phyloP scores from a whole-genome alignment of 202 grass and related monocot genomes.

The Carex sylvatica region DNA sequence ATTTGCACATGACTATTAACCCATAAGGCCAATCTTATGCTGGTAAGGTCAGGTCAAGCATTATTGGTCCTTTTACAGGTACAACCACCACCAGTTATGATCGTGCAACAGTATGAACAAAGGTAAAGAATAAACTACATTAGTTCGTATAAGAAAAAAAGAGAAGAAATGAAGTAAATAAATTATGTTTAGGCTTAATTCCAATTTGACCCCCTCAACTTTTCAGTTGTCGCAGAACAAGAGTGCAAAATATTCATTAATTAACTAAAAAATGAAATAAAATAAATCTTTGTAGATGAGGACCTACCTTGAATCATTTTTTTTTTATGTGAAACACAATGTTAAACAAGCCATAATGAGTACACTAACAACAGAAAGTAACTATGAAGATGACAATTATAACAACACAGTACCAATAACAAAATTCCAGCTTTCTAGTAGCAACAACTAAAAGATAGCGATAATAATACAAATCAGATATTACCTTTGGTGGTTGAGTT shows the following conservation, averaged over 20 bases:
- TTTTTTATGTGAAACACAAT: background rate
- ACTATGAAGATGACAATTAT: background rate
- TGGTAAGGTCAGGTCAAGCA: background rate
- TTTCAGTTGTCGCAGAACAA: no score
- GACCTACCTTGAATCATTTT: background rate
- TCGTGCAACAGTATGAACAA: no score
- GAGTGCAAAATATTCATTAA: no score
- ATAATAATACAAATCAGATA: background rate
- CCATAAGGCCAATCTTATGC: background rate
- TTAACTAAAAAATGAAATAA: no score
- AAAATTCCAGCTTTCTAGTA: background rate
- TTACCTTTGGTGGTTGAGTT: conserved; percentile 23
- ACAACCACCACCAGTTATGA: background rate
- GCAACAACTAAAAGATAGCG: background rate
- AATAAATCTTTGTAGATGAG: background rate
- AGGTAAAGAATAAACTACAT: no score
- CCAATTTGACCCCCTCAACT: no score
- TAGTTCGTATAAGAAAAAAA: no score
- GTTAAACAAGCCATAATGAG: background rate
- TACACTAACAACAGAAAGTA: background rate
- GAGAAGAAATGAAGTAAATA: no score
- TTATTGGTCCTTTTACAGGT: background rate
- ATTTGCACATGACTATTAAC: no score
- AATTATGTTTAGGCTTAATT: no score
- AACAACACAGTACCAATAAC: background rate